Base-by-base conservation (phyloP, 257 asterid genomes). In the Lavandula angustifolia region DNA sequence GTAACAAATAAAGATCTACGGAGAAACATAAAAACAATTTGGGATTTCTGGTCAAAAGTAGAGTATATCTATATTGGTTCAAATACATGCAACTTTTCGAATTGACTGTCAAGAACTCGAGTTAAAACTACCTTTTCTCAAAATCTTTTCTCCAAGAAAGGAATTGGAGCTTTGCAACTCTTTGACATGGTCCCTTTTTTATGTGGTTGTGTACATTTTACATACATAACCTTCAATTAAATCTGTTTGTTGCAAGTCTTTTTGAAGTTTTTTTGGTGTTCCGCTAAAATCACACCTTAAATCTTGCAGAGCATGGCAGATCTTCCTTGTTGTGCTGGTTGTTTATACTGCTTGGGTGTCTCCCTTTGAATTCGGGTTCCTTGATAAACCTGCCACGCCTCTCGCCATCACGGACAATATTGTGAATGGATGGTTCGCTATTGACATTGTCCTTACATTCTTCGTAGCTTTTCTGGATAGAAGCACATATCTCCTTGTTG, bases 261-360 rank as follows among this genome's bases (percentile, higher is more conserved):
- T 44, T 49, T 32, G 7, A 53, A 16, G 10, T 32, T 42, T 32
- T 34, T 33, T n/a, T 40, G 43, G 38, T 29, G 16, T 12, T 66
- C 13, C 48, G 40, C 73, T 70, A 66, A 76, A 63, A 62, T 68
- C 32, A 22, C 10, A n/a, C n/a, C 51, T 63, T 52, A 12, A 50
- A 62, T 44, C 29, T 69, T 77, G 80, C 86, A 92, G 98, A 82
- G 57, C 44, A 44, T 87, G 95, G 97, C 87, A 82, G 74, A 77
- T 74, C 1, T 89, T 80, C 76, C 77, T 92, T 70, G 75, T 89
- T 49, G 72, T 81, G 61, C 90, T 89, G 65, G 97, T 92, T 11
- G 29, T 85, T 46, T 92, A 92, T 61, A 87, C 96, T 2, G 97
- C 97, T 42, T 92, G 97, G 98, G 95, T 83, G 68, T 92, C 95